Evolutionary conservation across 768 basidiomycete genomes (phyloP).

Genomic region (Glaciozyma martinii): DNA sequence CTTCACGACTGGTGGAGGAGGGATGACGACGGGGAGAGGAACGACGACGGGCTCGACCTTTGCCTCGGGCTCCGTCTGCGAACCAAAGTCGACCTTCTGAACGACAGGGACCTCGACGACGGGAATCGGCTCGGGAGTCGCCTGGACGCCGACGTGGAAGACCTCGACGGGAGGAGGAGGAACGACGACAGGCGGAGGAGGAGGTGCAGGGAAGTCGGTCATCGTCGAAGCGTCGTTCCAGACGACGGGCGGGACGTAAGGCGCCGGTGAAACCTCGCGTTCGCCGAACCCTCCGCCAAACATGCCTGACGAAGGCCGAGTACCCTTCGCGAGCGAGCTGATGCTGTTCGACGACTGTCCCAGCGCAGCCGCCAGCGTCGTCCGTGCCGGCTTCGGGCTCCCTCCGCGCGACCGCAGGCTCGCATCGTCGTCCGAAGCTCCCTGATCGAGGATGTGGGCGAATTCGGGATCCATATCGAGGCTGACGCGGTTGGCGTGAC

Average conservation of each 20-base stretch:
- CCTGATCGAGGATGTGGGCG: slow-evolving; percentile 59
- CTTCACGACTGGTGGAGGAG: too few species aligned
- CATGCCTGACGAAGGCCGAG: slow-evolving; percentile 16
- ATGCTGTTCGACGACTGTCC: background rate
- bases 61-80: background rate
- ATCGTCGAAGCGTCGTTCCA: slow-evolving; percentile 11
- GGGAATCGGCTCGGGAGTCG: background rate
- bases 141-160: background rate
- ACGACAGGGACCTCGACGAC: background rate
- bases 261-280: background rate
- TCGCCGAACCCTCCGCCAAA: background rate
- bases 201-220: slow-evolving; percentile 14
- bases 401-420: slow-evolving; percentile 47
- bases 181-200: background rate
- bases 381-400: slow-evolving; percentile 1
- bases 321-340: slow-evolving; percentile 1
- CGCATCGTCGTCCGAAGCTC: slow-evolving; percentile 40
- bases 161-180: background rate
- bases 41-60: slow-evolving; percentile 8
- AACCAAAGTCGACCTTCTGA: slow-evolving; percentile 8
- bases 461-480: slow-evolving; percentile 66
- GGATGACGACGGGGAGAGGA: too few species aligned
- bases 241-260: background rate
- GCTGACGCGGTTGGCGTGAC: slow-evolving; percentile 46
- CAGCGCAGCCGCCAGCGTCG: slow-evolving; percentile 19